These are phyloP conservation scores for Amaranthus hypochondriacus DNA, from an alignment of 148 eudicot species.

Conservation along the genomic window DNA sequence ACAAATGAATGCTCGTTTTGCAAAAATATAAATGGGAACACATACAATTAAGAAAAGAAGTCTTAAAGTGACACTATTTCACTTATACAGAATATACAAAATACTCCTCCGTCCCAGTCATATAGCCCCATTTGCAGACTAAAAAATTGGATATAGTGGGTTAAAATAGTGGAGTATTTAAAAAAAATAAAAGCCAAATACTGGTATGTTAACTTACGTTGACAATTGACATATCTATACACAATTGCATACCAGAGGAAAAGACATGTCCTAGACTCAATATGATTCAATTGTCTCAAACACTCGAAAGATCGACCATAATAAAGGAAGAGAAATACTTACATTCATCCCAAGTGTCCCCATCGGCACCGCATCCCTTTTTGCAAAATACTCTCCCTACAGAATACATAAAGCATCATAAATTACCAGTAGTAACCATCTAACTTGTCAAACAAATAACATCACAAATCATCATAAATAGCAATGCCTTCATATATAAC, in stretches of 20 bases:
- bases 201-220: not conserved
- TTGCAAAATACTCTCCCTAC: constrained; percentile 98
- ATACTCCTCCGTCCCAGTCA: not conserved
- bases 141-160: not conserved
- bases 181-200: not conserved
- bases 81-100: not conserved
- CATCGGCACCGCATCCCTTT: constrained; percentile 88
- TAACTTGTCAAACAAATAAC: not conserved
- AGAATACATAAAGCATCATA: constrained; percentile 15
- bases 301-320: constrained; percentile 7
- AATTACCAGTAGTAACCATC: not conserved
- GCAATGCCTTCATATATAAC: not conserved
- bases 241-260: not conserved
- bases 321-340: constrained; percentile 32
- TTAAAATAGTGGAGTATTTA: too few species aligned
- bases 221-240: not conserved
- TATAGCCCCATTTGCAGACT: not conserved
- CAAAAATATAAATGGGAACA: too few species aligned
- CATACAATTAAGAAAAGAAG: not conserved
- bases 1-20: too few species aligned
- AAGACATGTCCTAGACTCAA: not conserved
- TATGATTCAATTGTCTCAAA: constrained; percentile 2
- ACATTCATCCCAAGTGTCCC: constrained; percentile 97
- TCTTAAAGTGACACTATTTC: not conserved
- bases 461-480: not conserved